These are phyloP conservation scores for Avena insularis DNA, from an alignment of 176 grass and related monocot species.

Conservation along the genomic window DNA sequence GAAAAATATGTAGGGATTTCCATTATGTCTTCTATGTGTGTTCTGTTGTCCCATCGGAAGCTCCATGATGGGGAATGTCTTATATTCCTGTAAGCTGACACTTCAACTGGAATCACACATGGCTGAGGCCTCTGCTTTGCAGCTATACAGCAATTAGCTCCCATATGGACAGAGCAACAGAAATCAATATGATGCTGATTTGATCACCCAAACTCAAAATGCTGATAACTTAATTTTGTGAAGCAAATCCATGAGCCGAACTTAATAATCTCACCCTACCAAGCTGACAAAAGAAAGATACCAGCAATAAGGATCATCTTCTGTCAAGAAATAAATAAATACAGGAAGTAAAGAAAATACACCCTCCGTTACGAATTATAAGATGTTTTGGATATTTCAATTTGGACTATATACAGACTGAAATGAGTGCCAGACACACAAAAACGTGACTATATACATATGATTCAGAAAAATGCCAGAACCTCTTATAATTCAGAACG, in stretches of 20 bases:
- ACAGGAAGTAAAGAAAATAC: neutral
- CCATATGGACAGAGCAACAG: conserved; percentile 58
- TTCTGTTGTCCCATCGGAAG: conserved; percentile 93
- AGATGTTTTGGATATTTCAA: too few species aligned
- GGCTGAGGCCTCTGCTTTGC: conserved; percentile 68
- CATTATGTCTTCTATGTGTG: conserved; percentile 88
- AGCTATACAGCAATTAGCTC: conserved; percentile 87
- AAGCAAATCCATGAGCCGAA: neutral
- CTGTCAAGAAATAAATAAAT: conserved; percentile 31
- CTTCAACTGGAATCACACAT: conserved; percentile 57
- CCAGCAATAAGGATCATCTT: conserved; percentile 41
- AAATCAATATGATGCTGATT: conserved; percentile 40
- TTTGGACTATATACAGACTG: too few species aligned
- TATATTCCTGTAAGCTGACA: conserved; percentile 71
- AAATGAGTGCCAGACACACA: too few species aligned
- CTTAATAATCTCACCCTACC: neutral
- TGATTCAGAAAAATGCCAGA: too few species aligned
- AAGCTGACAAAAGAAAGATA: conserved; percentile 17
- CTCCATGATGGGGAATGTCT: conserved; percentile 85
- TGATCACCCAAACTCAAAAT: conserved; percentile 29
- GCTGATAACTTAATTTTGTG: conserved; percentile 5
- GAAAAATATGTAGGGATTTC: conserved; percentile 57
- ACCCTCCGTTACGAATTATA: too few species aligned
- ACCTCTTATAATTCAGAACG: too few species aligned
- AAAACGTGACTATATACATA: too few species aligned